phyloP scores from a whole-genome alignment of 495 filamentous ascomycete species.

The Lophiostoma macrostomum region DNA sequence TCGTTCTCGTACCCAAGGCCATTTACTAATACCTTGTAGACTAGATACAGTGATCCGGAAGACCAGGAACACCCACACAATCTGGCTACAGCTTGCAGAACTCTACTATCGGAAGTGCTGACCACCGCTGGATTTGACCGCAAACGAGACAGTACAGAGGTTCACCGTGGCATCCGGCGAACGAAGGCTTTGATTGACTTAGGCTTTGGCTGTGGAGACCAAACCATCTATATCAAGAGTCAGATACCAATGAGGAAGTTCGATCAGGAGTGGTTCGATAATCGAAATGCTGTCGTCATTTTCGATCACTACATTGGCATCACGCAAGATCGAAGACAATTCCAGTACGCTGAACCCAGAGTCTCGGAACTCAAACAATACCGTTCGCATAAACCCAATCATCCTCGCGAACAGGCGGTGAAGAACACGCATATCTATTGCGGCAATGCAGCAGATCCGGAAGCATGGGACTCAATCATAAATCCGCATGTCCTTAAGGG shows the following conservation, averaged over 20 bases:
- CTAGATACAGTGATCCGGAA: neutral
- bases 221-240: conserved; percentile 40
- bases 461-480: conserved; percentile 12
- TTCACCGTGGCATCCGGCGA: neutral
- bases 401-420: too few relatives aligned
- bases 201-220: conserved; percentile 53
- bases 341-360: conserved; percentile 6
- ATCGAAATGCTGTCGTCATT: conserved; percentile 4
- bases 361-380: neutral
- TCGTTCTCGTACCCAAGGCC: too few relatives aligned
- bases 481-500: neutral
- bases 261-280: neutral
- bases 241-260: neutral
- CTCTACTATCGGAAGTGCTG: conserved; percentile 47
- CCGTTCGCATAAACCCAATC: too few relatives aligned
- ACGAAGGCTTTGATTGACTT: conserved; percentile 45
- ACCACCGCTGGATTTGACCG: conserved; percentile 28
- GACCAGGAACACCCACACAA: neutral
- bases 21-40: too few relatives aligned
- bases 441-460: conserved; percentile 23
- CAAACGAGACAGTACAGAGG: neutral
- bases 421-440: conserved; percentile 13
- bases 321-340: conserved; percentile 36
- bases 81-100: conserved; percentile 37
- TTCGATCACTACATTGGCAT: conserved; percentile 44